Evolutionary conservation across 2,329 filamentous ascomycete species (phyloP), one percentile per base, ranked within the genome.

Genomic region (Neonectria hederae): DNA sequence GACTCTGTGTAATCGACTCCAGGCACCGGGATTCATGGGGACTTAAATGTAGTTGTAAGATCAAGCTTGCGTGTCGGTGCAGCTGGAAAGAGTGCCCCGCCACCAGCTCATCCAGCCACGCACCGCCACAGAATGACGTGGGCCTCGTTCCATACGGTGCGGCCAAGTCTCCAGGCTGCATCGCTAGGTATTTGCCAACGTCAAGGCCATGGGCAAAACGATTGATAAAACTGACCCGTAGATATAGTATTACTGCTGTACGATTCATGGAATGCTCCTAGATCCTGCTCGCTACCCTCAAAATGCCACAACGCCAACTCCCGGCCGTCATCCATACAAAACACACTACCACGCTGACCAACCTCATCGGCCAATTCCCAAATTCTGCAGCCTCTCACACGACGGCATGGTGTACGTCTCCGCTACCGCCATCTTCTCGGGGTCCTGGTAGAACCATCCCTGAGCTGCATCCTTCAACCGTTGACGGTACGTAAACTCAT

Each of bases 361-460:
- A 46, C 46, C 54, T 69, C 67, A 77, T 54, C 73, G 67, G 13
- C 69, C 67, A 26, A 78, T 64, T 24, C 76, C 75, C 62, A 87
- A 72, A 32, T 75, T 78, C 48, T 82, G 77, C 65, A 90, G 76
- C 66, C 85, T 80, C 65, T 83, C 78, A 74, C 88, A 90, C 59
- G 82, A 82, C 17, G 81, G 81, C 82, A 83, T 84, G 65, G 82
- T 80, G 65, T 81, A 85, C 19, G 79, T 78, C 35, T 84, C 79
- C 30, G 94, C 94, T 63, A 88, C 79, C 65, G 90, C 87, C 88
- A 97, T 88, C 83, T 93, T 94, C 66, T 90, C 90, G 56, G 89
- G 84, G 74, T 97, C 93, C 59, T 89, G 88, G 77, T 89, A 94
- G 75, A 97, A 93, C 91, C 94, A 97, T 4, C 94, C 94, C 72